A percentile compares a stretch with the other conserved stretches of the same genome.
These are phyloP conservation scores for Populus tremula DNA, from an alignment of 345 rosid genomes.

Conservation along the genomic window DNA sequence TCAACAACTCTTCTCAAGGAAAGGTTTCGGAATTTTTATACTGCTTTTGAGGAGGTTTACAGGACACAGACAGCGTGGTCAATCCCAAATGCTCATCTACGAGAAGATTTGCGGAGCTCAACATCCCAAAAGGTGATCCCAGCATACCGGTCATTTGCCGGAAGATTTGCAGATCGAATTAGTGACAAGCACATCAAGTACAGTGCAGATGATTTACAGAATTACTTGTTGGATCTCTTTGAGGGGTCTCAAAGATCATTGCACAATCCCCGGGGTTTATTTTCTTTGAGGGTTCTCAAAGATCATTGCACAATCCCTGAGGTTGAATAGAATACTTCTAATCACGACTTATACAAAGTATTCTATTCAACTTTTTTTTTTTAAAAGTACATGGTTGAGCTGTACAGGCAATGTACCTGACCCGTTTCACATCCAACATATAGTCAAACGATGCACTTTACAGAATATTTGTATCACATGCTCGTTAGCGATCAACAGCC, in stretches of 20 bases:
- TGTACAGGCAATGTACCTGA: no score
- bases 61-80: slow-evolving; percentile 72
- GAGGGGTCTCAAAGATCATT: slow-evolving; percentile 71
- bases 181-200: slow-evolving; percentile 65
- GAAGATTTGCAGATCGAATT: slow-evolving; percentile 47
- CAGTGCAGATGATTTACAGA: slow-evolving; percentile 64
- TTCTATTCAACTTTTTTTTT: no score
- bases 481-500: no score
- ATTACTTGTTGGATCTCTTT: slow-evolving; percentile 66
- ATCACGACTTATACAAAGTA: no score
- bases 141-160: slow-evolving; percentile 66
- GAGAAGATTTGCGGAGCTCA: slow-evolving; percentile 71
- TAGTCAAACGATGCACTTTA: no score
- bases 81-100: slow-evolving; percentile 55
- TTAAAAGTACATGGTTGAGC: no score
- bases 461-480: no score
- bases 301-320: no score
- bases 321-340: no score
- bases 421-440: no score
- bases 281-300: no score
- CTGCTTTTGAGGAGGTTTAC: slow-evolving; percentile 80
- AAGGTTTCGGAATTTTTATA: slow-evolving; percentile 52
- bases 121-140: slow-evolving; percentile 65
- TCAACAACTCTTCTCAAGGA: slow-evolving; percentile 58
- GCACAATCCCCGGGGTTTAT: slow-evolving; percentile 45